phyloP scores from a whole-genome alignment of 83 land plant genomes.

The Diphasiastrum complanatum region DNA sequence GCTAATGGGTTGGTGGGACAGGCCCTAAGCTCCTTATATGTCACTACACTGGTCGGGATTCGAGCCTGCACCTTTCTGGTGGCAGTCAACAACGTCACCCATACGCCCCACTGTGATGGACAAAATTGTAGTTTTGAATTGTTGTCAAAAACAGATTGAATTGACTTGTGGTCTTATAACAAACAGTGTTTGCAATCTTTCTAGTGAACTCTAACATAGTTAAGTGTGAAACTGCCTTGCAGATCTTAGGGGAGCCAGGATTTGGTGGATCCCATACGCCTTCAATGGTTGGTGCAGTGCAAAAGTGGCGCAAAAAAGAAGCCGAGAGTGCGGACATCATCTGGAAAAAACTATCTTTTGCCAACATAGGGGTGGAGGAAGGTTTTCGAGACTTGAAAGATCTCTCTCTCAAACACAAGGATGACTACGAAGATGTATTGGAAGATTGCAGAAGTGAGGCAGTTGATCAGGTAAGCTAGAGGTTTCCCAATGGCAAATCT shows the following conservation, averaged over 20 bases:
- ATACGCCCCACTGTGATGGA: too few relatives aligned
- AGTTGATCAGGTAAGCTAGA: conserved; percentile 63
- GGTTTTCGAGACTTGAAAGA: conserved; percentile 45
- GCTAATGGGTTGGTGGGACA: too few relatives aligned
- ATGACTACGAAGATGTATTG: conserved; percentile 43
- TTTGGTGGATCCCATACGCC: conserved; percentile 95
- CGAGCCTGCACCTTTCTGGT: too few relatives aligned
- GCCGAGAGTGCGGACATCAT: conserved; percentile 46
- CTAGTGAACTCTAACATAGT: too few relatives aligned
- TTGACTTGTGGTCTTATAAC: too few relatives aligned
- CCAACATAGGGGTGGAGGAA: conserved; percentile 56
- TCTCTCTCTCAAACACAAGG: conserved; percentile 40
- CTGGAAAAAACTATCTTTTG: conserved; percentile 63
- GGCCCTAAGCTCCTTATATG: too few relatives aligned
- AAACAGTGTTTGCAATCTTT: too few relatives aligned
- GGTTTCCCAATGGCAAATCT: too few relatives aligned
- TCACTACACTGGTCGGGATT: too few relatives aligned
- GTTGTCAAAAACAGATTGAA: too few relatives aligned
- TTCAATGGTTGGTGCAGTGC: conserved; percentile 95
- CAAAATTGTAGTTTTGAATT: too few relatives aligned
- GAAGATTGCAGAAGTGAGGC: conserved; percentile 47
- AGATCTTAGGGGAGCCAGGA: conserved; percentile 94
- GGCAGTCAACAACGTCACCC: too few relatives aligned
- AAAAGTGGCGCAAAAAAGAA: conserved; percentile 74
- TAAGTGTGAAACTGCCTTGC: conserved; percentile 5